A percentile compares a stretch with the other conserved stretches of the same genome.
Evolutionary conservation across 768 basidiomycete species (phyloP).

Genomic region (Boletellus emodensis): DNA sequence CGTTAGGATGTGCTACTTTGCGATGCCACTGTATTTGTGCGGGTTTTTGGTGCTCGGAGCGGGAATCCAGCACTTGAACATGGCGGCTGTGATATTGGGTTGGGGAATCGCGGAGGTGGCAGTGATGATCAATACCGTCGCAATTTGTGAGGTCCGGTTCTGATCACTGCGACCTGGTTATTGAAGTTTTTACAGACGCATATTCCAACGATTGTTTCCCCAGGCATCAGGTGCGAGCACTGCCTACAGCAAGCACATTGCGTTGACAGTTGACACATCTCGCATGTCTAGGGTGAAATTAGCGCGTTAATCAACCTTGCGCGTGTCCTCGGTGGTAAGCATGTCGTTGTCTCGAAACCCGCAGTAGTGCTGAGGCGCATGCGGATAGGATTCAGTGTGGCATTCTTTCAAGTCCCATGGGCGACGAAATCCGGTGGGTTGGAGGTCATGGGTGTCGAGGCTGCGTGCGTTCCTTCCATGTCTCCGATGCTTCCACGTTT

Average conservation of each 20-base stretch:
- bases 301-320: conserved; percentile 42
- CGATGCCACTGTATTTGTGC: conserved; percentile 37
- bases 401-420: conserved; percentile 42
- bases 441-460: conserved; percentile 36
- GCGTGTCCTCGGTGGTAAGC: conserved; percentile 31
- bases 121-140: conserved; percentile 39
- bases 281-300: conserved; percentile 35
- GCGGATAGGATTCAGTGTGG: conserved; percentile 33
- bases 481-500: not conserved
- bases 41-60: conserved; percentile 43
- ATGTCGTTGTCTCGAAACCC: not conserved
- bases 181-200: conserved; percentile 26
- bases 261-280: not conserved
- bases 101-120: conserved; percentile 41
- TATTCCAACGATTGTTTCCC: conserved; percentile 40
- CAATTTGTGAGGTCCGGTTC: conserved; percentile 27
- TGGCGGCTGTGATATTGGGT: conserved; percentile 35
- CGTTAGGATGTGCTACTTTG: conserved; percentile 36
- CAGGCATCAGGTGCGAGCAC: conserved; percentile 20
- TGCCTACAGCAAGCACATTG: not conserved
- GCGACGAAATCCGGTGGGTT: conserved; percentile 33
- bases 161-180: not conserved
- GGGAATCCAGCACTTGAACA: conserved; percentile 31
- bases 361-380: not conserved
- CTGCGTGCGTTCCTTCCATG: conserved; percentile 25